Base-by-base conservation (phyloP, 208 protist genomes). In the Dictyostelium gargantuum region DNA sequence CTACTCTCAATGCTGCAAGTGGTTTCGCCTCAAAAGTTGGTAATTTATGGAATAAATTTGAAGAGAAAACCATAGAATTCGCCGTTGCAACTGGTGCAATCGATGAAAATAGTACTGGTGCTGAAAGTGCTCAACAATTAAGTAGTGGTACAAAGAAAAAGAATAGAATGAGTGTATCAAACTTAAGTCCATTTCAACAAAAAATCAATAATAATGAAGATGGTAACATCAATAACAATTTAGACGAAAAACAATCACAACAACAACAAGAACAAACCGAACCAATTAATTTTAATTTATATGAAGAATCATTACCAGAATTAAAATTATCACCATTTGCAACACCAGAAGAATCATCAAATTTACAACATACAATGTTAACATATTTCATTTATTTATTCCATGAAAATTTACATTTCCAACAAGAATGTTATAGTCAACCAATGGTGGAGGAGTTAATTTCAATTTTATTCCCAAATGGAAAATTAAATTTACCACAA, bases 341-440 rank as follows among this genome's bases (percentile, higher is more conserved):
- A 26, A 44, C 82, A 68, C 70, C 70, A 44, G 82, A 89, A 35
- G 82, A 44, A n/a, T 73, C 82, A 42, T 48, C 68, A 23, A 79
- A 63, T 68, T 40, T 89, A 11, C 82, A 89, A 68, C 50, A 89
- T 52, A 89, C 82, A 32, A 89, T 89, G 5, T 19, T 89, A 38
- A 89, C 66, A n/a, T 89, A 89, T n/a, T 75, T 89, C n/a, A 89
- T 89, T 13, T 89, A 89, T 46, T 21, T 89, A 2, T 89, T 89
- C 50, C 82, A 89, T 40, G 82, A 89, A 9, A 89, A 89, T 38
- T 3, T 26, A 44, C 4, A 42, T 5, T 89, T 89, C 50, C 82
- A 89, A 79, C 82, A 89, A 68, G 82, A 89, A 50, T 89, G 70
- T 44, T 89, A 54, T 38, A 44, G 17, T 68, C 19, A n/a, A 15